phyloP scores from a whole-genome alignment of 306 rosid species.

The Quercus parvula region DNA sequence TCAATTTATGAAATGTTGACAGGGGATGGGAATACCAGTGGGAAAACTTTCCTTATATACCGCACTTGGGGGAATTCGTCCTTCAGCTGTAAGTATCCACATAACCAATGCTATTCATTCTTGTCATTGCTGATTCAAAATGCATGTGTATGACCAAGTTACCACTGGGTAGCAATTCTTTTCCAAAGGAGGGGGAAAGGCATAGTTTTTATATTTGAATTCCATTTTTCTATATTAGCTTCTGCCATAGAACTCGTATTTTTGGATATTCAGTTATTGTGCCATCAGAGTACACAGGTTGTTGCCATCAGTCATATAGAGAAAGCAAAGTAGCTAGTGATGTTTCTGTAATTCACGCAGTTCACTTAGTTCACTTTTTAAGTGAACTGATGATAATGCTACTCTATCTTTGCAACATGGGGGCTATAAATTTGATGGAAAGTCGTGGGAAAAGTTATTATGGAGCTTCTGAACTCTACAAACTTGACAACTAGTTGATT shows the following conservation, averaged over 20 bases:
- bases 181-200: background rate
- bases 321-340: background rate
- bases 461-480: background rate
- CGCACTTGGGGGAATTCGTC: conserved; percentile 96
- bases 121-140: background rate
- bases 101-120: conserved; percentile 4
- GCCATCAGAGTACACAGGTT: background rate
- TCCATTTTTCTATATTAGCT: background rate
- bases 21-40: conserved; percentile 99
- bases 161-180: background rate
- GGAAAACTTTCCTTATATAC: conserved; percentile 92
- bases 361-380: background rate
- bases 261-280: too few relatives aligned
- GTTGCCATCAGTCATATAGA: background rate
- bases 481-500: background rate
- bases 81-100: conserved; percentile 73
- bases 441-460: background rate
- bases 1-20: conserved; percentile 20
- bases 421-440: background rate
- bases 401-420: conserved; percentile 3
- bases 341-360: background rate
- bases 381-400: background rate
- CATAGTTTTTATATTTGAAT: background rate
- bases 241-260: background rate
- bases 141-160: conserved; percentile 3